Base-by-base conservation (phyloP, 768 basidiomycete genomes). In the Epithele typhae region DNA sequence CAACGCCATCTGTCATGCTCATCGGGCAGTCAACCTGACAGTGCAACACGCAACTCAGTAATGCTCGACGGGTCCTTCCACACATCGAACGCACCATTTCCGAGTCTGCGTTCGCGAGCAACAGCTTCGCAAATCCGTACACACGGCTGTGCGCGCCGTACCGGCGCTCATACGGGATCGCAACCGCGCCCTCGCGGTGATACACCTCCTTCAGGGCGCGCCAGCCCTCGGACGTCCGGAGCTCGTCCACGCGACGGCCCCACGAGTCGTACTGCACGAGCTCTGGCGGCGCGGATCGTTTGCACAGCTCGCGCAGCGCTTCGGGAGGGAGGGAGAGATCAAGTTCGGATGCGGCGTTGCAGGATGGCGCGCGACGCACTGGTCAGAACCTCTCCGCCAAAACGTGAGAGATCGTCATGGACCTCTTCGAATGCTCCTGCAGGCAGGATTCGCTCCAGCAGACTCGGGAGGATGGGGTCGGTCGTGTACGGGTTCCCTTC, bases 1-100 rank as follows among this genome's bases (percentile, higher is more conserved):
- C 86, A 30, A 75, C 73, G 0, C 87, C 87, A 59, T 91, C 87
- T 0, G 85, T 84, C 88, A 91, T 90, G 30, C 79, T 79, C 46
- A 87, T 62, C 1, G 88, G 88, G 47, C 87, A 90, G 48, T 81
- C 77, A 8, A 83, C 71, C 80, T 84, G 37, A 10, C n/a, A 17
- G 33, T 22, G 3, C n/a, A n/a, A n/a, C 14, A 33, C 33, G 18
- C 23, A 14, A 33, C 18, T 7, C 11, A 36, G 18, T 19, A 22
- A 43, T 14, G 3, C 18, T 32, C 45, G 14, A 22, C n/a, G n/a
- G n/a, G n/a, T n/a, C n/a, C n/a, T n/a, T n/a, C n/a, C n/a, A n/a
- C n/a, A n/a, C n/a, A n/a, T n/a, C 46, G 15, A 18, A 63, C 72
- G 24, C 41, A 82, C 82, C 63, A 76, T 78, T 58, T 84, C 79